These are phyloP conservation scores for Actinidia chinensis DNA, from an alignment of 179 eudicot genomes.

Conservation along the genomic window DNA sequence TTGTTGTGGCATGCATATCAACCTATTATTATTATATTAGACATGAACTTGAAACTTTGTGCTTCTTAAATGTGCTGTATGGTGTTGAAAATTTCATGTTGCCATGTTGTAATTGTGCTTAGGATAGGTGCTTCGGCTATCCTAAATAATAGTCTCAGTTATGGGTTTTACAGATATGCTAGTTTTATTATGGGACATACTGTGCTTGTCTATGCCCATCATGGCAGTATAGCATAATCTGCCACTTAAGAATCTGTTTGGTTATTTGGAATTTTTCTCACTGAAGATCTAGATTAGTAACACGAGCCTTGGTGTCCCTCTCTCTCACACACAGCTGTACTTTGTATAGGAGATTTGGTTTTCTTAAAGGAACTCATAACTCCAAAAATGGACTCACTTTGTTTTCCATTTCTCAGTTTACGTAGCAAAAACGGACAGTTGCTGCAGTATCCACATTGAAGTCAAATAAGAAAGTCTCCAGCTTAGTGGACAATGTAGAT, in stretches of 20 bases:
- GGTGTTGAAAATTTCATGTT: neutral
- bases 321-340: neutral
- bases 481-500: constrained; percentile 94
- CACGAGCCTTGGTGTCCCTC: neutral
- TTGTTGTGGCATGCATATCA: neutral
- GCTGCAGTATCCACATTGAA: constrained; percentile 67
- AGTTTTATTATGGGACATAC: neutral
- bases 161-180: neutral
- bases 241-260: constrained; percentile 1
- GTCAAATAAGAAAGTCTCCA: constrained; percentile 93
- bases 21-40: neutral
- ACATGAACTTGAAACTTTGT: neutral
- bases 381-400: constrained; percentile 2
- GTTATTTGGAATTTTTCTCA: neutral
- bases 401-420: constrained; percentile 42
- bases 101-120: too few species aligned
- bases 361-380: neutral
- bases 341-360: neutral
- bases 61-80: neutral
- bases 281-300: neutral
- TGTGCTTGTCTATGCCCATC: neutral
- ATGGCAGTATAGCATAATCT: neutral
- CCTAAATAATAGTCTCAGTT: too few species aligned
- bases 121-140: neutral
- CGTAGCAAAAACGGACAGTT: constrained; percentile 64